Evolutionary conservation across 192 early-diverging fungal genomes (phyloP).

Genomic region (Podila epigama): DNA sequence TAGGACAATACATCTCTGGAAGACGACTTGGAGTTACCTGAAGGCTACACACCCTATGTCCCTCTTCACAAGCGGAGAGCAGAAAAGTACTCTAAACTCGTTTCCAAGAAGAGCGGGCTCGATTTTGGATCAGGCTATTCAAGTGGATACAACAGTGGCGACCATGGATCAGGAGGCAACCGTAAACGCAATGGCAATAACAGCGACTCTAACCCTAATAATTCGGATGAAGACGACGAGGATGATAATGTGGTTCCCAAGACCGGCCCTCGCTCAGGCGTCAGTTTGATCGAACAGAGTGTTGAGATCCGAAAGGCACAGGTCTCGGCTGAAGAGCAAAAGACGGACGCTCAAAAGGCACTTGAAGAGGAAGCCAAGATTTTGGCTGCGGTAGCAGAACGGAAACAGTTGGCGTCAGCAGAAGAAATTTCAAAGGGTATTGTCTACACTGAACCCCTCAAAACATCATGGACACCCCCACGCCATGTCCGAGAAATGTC

Average conservation of each 20-base stretch:
- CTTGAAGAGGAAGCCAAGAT: constrained; percentile 86
- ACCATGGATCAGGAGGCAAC: constrained; percentile 34
- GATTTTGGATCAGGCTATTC: constrained; percentile 20
- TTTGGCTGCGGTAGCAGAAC: constrained; percentile 79
- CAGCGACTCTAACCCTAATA: constrained; percentile 19
- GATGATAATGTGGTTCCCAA: constrained; percentile 33
- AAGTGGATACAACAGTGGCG: not conserved
- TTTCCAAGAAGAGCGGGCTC: constrained; percentile 26
- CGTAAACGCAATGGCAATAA: constrained; percentile 50
- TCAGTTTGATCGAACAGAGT: constrained; percentile 87
- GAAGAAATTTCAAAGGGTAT: constrained; percentile 88
- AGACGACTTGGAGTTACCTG: constrained; percentile 37
- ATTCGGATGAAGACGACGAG: constrained; percentile 57
- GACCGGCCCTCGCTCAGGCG: constrained; percentile 66
- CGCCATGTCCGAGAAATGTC: constrained; percentile 69
- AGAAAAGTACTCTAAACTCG: constrained; percentile 59
- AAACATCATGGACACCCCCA: constrained; percentile 85
- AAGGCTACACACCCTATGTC: constrained; percentile 81
- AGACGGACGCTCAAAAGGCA: constrained; percentile 82
- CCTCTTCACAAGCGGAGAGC: constrained; percentile 70
- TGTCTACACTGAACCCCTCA: constrained; percentile 86
- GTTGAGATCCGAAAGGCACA: constrained; percentile 71
- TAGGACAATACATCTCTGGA: constrained; percentile 6
- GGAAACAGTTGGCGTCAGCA: constrained; percentile 84
- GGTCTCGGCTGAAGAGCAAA: constrained; percentile 51